Evolutionary conservation across 2,329 filamentous ascomycete genomes (phyloP).

Genomic region (Periconia digitata): DNA sequence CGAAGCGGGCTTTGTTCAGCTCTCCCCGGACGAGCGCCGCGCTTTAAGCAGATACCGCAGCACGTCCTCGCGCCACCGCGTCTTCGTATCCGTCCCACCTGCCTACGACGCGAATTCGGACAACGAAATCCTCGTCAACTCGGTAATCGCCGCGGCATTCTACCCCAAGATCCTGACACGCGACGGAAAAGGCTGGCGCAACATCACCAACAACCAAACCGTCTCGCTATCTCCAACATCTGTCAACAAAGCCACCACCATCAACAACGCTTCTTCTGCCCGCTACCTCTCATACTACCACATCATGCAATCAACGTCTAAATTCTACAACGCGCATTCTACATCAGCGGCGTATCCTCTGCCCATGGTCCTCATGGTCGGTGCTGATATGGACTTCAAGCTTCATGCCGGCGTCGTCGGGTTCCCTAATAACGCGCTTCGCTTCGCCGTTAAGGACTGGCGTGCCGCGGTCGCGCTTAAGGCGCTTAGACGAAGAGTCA

Average conservation of each 20-base stretch:
- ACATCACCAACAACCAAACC: slow-evolving; percentile 88
- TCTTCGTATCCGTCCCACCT: slow-evolving; percentile 82
- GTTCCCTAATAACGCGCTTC: slow-evolving; percentile 82
- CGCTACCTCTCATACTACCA: slow-evolving; percentile 94
- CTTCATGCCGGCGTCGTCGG: slow-evolving; percentile 85
- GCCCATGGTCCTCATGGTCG: slow-evolving; percentile 71
- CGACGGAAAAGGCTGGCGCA: slow-evolving; percentile 85
- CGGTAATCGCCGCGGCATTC: slow-evolving; percentile 90
- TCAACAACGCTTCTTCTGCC: slow-evolving; percentile 47
- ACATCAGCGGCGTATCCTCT: slow-evolving; percentile 75
- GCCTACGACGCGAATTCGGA: slow-evolving; percentile 74
- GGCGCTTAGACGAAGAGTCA: slow-evolving; percentile 69
- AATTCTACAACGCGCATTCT: slow-evolving; percentile 79
- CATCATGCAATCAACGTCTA: slow-evolving; percentile 89
- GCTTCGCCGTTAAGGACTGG: slow-evolving; percentile 85
- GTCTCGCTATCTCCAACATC: slow-evolving; percentile 86
- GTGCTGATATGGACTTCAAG: slow-evolving; percentile 80
- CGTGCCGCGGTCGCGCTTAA: slow-evolving; percentile 90
- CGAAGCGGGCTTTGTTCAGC: slow-evolving; percentile 78
- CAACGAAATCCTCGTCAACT: slow-evolving; percentile 76
- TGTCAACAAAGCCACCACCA: slow-evolving; percentile 70
- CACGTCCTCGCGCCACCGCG: slow-evolving; percentile 61
- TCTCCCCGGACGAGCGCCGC: slow-evolving; percentile 72
- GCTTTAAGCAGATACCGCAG: slow-evolving; percentile 70
- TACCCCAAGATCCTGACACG: slow-evolving; percentile 89